Conservation (phyloP, 441 rosid genomes). For the Euphorbia corollata region DNA sequence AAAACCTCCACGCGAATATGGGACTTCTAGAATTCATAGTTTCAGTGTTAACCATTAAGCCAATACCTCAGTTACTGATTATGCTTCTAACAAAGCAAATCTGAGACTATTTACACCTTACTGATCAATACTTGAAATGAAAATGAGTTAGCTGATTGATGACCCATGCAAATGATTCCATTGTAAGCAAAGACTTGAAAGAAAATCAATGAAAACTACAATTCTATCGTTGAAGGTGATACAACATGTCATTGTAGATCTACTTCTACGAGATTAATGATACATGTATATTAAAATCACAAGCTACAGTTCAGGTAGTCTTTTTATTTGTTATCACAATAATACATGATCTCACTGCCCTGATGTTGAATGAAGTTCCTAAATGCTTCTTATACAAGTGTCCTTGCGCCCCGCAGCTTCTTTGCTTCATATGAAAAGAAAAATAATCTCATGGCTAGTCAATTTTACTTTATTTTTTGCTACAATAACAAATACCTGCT, state of each 20-base stretch:
- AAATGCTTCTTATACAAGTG: not conserved
- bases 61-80: no score
- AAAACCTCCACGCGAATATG: no score
- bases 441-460: not conserved
- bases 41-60: no score
- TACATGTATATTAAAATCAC: not conserved
- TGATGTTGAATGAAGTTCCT: not conserved
- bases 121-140: no score
- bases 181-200: no score
- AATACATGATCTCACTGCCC: not conserved
- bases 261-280: constrained; percentile 3
- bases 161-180: no score
- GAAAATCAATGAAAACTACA: no score
- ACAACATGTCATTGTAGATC: not conserved
- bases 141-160: no score
- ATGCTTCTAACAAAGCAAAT: no score
- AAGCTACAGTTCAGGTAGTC: not conserved
- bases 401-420: not conserved
- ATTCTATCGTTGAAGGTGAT: not conserved
- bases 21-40: no score
- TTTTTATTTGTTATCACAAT: not conserved
- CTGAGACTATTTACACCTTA: no score
- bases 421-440: not conserved
- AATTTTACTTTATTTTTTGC: not conserved
- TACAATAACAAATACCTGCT: constrained; percentile 5